Conservation (phyloP, 2,329 filamentous ascomycete species). For the Ilyonectria mors-panacis region DNA sequence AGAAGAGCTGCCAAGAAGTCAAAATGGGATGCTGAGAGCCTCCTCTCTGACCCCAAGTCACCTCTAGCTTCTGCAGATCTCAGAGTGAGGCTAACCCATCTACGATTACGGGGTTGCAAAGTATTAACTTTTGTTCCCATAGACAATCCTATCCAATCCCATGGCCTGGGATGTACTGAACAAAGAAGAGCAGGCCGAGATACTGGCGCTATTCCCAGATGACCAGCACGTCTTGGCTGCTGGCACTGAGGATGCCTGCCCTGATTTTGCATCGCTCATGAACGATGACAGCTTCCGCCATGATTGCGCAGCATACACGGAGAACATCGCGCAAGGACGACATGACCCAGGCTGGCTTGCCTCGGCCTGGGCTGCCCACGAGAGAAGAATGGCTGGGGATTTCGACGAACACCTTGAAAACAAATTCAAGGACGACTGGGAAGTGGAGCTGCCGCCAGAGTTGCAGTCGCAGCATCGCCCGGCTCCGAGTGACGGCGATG, state of each 20-base stretch:
- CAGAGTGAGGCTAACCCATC: constrained; percentile 47
- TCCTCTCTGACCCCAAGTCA: constrained; percentile 56
- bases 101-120: neutral
- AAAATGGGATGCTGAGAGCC: constrained; percentile 55
- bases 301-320: constrained; percentile 62
- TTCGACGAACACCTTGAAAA: constrained; percentile 64
- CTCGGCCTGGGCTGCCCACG: constrained; percentile 67
- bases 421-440: constrained; percentile 66
- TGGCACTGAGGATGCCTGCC: constrained; percentile 55
- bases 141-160: constrained; percentile 57
- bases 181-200: constrained; percentile 52
- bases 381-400: constrained; percentile 62
- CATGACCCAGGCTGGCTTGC: constrained; percentile 69
- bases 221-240: constrained; percentile 55
- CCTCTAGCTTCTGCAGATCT: constrained; percentile 57
- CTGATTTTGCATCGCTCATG: constrained; percentile 59
- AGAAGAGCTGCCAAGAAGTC: constrained; percentile 49
- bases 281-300: constrained; percentile 65
- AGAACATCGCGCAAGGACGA: constrained; percentile 62
- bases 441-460: constrained; percentile 56
- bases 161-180: constrained; percentile 57
- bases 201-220: constrained; percentile 57
- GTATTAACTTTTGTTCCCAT: neutral
- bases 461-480: constrained; percentile 42
- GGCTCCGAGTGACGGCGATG: constrained; percentile 20